Evolutionary conservation across 2,329 filamentous ascomycete genomes (phyloP), one percentile per base, ranked within the genome.

Genomic region (Coniochaeta sp.): DNA sequence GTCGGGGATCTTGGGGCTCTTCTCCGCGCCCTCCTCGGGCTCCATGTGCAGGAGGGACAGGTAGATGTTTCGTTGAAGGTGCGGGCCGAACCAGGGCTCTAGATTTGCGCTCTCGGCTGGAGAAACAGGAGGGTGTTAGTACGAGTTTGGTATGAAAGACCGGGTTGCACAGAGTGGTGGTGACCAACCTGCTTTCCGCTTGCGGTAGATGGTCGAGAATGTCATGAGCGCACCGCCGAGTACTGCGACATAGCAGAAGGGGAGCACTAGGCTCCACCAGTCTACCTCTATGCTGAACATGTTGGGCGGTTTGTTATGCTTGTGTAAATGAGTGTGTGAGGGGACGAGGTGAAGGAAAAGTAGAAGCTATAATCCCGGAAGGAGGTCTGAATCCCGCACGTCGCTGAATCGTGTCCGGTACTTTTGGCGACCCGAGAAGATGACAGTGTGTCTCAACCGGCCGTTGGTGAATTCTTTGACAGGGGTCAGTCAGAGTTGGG

Each of bases 51-150:
- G 78, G 35, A 99, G 83, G 42, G 91, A 91, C 55, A 96, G 82
- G 76, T 97, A 99, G 65, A 99, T 83, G 70, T 99, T 91, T 70
- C 92, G 89, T 71, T 94, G 88, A 49, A 95, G 77, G 68, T 99
- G 91, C 50, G 87, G 81, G 22, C 86, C 85, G 71, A 99, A 99
- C 92, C 94, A 99, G 60, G 92, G 91, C 59, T 88, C 90, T 55
- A 99, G 83, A 60, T 88, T 89, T 51, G 89, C 86, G 62, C 87
- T 87, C 72, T 90, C 83, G 58, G 77, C 87, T 91, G 58, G 51
- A 22, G 18, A n/a, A 42, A 50, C 16, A 16, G 51, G 28, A 51
- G 10, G 12, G 53, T 9, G 9, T 33, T 14, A n/a, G n/a, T n/a
- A n/a, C n/a, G n/a, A n/a, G n/a, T n/a, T n/a, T n/a, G n/a, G n/a